These are phyloP conservation scores for Claviceps monticola DNA, from an alignment of 2,329 filamentous ascomycete genomes.

Conservation along the genomic window DNA sequence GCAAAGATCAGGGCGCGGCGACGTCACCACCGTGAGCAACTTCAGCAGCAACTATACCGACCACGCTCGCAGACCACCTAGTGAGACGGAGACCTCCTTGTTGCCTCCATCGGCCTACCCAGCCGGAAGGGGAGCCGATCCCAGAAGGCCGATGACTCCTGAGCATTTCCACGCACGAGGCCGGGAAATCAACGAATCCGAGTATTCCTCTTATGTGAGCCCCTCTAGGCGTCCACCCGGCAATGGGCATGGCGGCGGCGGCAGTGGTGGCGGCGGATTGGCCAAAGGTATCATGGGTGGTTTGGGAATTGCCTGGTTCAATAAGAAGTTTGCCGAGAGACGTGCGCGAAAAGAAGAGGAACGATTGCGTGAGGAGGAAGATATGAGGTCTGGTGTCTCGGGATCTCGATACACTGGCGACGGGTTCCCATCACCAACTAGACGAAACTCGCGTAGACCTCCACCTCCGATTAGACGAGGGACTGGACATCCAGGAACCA, in stretches of 20 bases:
- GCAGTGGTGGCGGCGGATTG: constrained; percentile 32
- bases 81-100: constrained; percentile 25
- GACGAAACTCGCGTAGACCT: constrained; percentile 20
- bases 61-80: constrained; percentile 12
- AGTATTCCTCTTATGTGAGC: constrained; percentile 47
- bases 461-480: constrained; percentile 16
- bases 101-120: constrained; percentile 34
- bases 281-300: constrained; percentile 45
- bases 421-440: constrained; percentile 38
- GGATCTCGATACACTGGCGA: constrained; percentile 58
- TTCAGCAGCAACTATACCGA: constrained; percentile 34
- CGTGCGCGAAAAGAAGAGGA: constrained; percentile 33
- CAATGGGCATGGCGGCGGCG: constrained; percentile 24
- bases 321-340: constrained; percentile 48
- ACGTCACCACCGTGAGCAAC: constrained; percentile 32
- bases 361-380: constrained; percentile 34
- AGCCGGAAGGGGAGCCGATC: constrained; percentile 23
- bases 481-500: constrained; percentile 15
- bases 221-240: constrained; percentile 43
- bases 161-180: constrained; percentile 31
- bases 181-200: constrained; percentile 36
- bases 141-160: constrained; percentile 31
- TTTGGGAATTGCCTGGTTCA: constrained; percentile 55
- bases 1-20: constrained; percentile 22
- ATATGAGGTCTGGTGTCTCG: constrained; percentile 44